Evolutionary conservation across 2,329 filamentous ascomycete genomes (phyloP).

Genomic region (Dothistroma pini): DNA sequence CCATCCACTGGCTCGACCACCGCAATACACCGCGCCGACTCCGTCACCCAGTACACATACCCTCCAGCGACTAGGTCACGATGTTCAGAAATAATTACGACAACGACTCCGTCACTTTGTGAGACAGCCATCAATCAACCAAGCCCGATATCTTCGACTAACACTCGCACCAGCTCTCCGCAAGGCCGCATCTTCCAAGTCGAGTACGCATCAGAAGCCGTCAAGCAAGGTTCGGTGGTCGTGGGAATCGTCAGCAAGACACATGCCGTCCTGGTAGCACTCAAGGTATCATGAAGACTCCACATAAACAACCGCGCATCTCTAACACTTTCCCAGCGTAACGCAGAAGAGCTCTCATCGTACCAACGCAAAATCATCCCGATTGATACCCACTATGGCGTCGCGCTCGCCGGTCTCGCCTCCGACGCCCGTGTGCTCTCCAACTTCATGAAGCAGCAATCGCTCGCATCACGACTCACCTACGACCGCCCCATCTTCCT

Average conservation of each 20-base stretch:
- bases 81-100: conserved; percentile 99
- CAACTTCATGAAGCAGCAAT: conserved; percentile 99
- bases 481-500: conserved; percentile 93
- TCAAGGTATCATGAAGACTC: conserved; percentile 66
- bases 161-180: conserved; percentile 67
- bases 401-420: conserved; percentile 93
- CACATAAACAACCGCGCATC: not conserved
- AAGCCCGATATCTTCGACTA: conserved; percentile 8
- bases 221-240: conserved; percentile 98
- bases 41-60: not conserved
- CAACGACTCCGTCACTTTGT: conserved; percentile 99
- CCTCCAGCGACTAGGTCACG: conserved; percentile 27
- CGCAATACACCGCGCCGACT: not conserved
- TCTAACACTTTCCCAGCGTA: conserved; percentile 60
- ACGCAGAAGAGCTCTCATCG: conserved; percentile 97
- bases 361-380: conserved; percentile 99
- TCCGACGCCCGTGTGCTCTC: conserved; percentile 98
- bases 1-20: not conserved
- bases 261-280: conserved; percentile 88
- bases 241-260: conserved; percentile 98
- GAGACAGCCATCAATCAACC: conserved; percentile 39
- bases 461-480: conserved; percentile 88
- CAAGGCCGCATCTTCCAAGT: conserved; percentile 99
- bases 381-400: conserved; percentile 91
- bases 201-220: conserved; percentile 97